A percentile compares a stretch with the other conserved stretches of the same genome.
Conservation (phyloP, 1,284 basidiomycete genomes). For the Vanrija sp. region DNA sequence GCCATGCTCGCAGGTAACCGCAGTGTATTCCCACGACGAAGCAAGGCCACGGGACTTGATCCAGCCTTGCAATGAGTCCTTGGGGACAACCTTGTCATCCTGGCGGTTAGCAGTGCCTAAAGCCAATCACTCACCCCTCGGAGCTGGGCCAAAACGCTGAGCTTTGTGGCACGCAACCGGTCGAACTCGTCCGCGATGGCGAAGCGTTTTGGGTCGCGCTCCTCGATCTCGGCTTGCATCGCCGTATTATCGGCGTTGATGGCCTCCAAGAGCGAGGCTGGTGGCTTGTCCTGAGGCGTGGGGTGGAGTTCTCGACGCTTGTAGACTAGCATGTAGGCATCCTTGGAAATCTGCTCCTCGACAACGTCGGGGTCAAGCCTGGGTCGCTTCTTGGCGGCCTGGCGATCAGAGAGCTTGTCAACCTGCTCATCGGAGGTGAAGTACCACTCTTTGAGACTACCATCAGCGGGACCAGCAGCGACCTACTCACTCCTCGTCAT, state of each 20-base stretch:
- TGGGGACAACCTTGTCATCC: constrained; percentile 31
- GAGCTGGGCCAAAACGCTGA: constrained; percentile 20
- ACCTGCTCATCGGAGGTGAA: constrained; percentile 75
- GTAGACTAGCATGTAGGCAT: constrained; percentile 92
- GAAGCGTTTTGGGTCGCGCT: neutral
- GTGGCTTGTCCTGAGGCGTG: constrained; percentile 48
- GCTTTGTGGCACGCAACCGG: constrained; percentile 18
- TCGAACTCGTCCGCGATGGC: constrained; percentile 4
- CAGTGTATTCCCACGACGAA: constrained; percentile 17
- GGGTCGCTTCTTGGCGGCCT: constrained; percentile 16
- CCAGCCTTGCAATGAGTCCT: constrained; percentile 27
- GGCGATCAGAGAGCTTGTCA: constrained; percentile 13
- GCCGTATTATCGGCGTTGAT: constrained; percentile 57
- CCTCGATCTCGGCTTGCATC: constrained; percentile 20
- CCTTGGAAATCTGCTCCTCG: constrained; percentile 57
- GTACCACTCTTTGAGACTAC: constrained; percentile 72
- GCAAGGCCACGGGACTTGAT: constrained; percentile 17
- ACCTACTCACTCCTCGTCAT: constrained; percentile 62
- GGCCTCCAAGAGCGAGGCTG: constrained; percentile 55
- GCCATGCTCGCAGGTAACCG: constrained; percentile 26
- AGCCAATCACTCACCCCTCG: constrained; percentile 22
- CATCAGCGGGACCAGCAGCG: neutral
- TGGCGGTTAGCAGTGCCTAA: constrained; percentile 11
- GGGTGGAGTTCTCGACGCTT: constrained; percentile 48
- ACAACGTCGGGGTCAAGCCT: constrained; percentile 5